These are phyloP conservation scores for Mycena chlorophos DNA, from an alignment of 768 basidiomycete genomes.

Conservation along the genomic window DNA sequence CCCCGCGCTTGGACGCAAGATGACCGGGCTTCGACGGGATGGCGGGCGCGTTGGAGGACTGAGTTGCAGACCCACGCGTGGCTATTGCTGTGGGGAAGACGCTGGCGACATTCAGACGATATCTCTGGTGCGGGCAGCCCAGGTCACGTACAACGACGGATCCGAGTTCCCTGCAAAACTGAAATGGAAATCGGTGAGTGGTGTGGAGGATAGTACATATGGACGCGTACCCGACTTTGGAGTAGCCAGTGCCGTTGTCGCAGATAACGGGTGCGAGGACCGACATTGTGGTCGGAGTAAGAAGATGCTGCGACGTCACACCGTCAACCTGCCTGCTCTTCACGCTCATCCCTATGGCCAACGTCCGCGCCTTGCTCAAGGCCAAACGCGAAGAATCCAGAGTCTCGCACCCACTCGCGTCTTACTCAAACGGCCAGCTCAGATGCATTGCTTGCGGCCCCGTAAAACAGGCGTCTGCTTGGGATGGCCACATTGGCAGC, in stretches of 20 bases:
- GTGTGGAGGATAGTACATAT: not conserved
- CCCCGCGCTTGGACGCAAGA: constrained; percentile 93
- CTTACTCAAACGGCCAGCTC: constrained; percentile 70
- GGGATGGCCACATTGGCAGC: constrained; percentile 84
- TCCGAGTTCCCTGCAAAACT: constrained; percentile 99
- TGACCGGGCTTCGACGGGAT: constrained; percentile 85
- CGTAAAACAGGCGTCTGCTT: constrained; percentile 79
- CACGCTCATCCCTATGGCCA: constrained; percentile 53
- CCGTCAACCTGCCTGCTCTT: not conserved
- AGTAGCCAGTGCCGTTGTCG: constrained; percentile 96
- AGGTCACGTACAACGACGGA: constrained; percentile 83
- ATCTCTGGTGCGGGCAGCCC: not conserved
- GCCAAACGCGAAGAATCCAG: constrained; percentile 79
- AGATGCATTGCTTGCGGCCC: constrained; percentile 66
- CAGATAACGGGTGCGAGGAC: constrained; percentile 92
- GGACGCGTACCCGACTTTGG: constrained; percentile 87
- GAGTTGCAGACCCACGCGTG: constrained; percentile 71
- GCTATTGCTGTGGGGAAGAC: constrained; percentile 99
- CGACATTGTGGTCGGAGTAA: constrained; percentile 55
- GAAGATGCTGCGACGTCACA: not conserved
- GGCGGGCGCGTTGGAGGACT: constrained; percentile 69
- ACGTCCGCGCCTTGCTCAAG: constrained; percentile 77
- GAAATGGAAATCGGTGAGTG: constrained; percentile 5
- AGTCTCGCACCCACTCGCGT: constrained; percentile 70
- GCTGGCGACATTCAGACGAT: constrained; percentile 37